phyloP scores from a whole-genome alignment of 345 rosid genomes.

The Populus alba region DNA sequence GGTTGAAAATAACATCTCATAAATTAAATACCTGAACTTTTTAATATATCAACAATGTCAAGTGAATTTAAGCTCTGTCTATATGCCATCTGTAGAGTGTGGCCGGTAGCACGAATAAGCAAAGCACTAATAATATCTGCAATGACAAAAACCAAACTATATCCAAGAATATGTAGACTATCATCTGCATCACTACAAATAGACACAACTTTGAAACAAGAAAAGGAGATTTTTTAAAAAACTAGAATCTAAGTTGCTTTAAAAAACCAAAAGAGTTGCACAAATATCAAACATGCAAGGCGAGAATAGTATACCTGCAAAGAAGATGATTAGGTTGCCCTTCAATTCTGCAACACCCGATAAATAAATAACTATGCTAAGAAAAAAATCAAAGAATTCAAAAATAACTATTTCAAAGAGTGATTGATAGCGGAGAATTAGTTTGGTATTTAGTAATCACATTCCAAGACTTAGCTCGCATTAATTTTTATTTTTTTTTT shows the following conservation, averaged over 20 bases:
- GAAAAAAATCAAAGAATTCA: too few relatives aligned
- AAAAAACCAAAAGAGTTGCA: neutral
- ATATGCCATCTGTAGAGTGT: slow-evolving; percentile 54
- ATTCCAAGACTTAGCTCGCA: too few relatives aligned
- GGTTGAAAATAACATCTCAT: neutral
- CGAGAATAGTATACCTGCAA: slow-evolving; percentile 48
- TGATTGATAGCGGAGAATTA: too few relatives aligned
- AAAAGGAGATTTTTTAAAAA: neutral
- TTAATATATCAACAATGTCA: slow-evolving; percentile 37
- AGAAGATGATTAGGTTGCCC: slow-evolving; percentile 70
- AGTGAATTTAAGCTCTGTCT: slow-evolving; percentile 48
- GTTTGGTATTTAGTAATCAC: too few relatives aligned
- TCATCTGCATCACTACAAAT: slow-evolving; percentile 14
- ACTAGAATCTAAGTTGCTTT: neutral
- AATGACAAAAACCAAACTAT: slow-evolving; percentile 76
- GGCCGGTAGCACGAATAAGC: slow-evolving; percentile 72
- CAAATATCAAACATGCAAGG: neutral
- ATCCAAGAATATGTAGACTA: slow-evolving; percentile 51
- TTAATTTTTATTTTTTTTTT: too few relatives aligned
- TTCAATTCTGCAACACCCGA: slow-evolving; percentile 52
- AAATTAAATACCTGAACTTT: slow-evolving; percentile 43
- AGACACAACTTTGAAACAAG: neutral
- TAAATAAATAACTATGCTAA: neutral
- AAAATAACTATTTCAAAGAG: too few relatives aligned
- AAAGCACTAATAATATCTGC: slow-evolving; percentile 80